phyloP scores from a whole-genome alignment of 1,139 yeast species.

The Debaryomyces udenii region DNA sequence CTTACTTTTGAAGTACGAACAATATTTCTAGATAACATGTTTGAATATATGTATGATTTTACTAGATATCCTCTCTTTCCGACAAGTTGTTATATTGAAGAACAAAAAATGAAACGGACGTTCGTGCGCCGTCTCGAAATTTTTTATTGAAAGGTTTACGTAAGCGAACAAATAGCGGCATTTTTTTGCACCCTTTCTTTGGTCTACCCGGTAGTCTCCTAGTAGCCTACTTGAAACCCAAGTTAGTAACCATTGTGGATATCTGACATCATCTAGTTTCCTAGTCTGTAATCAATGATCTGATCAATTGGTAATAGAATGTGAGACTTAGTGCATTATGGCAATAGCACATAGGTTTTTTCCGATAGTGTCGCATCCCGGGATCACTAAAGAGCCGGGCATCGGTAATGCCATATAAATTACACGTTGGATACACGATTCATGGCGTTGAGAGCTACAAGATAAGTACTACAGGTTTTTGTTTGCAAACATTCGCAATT shows the following conservation, averaged over 20 bases:
- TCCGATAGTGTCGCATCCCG: not conserved
- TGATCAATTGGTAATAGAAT: too few relatives aligned
- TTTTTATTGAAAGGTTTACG: not conserved
- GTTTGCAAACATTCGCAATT: too few relatives aligned
- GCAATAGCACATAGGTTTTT: too few relatives aligned
- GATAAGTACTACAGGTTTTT: too few relatives aligned
- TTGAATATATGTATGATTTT: constrained; percentile 5
- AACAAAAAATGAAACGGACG: constrained; percentile 8
- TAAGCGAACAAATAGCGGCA: not conserved
- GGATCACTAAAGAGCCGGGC: not conserved
- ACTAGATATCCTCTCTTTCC: constrained; percentile 4
- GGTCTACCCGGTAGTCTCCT: too few relatives aligned
- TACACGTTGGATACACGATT: too few relatives aligned
- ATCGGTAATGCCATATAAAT: not conserved
- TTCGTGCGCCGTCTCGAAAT: constrained; percentile 10
- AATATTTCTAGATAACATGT: constrained; percentile 46
- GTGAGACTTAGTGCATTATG: too few relatives aligned
- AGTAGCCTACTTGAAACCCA: too few relatives aligned
- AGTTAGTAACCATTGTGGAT: too few relatives aligned
- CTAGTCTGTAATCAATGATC: too few relatives aligned
- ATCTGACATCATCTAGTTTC: too few relatives aligned
- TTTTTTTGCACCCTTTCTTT: constrained; percentile 1
- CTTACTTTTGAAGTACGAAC: constrained; percentile 51
- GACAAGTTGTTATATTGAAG: constrained; percentile 6
- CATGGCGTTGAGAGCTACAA: too few relatives aligned